These are phyloP conservation scores for Sugiyamaella lignohabitans DNA, from an alignment of 805 yeast species.

Conservation along the genomic window DNA sequence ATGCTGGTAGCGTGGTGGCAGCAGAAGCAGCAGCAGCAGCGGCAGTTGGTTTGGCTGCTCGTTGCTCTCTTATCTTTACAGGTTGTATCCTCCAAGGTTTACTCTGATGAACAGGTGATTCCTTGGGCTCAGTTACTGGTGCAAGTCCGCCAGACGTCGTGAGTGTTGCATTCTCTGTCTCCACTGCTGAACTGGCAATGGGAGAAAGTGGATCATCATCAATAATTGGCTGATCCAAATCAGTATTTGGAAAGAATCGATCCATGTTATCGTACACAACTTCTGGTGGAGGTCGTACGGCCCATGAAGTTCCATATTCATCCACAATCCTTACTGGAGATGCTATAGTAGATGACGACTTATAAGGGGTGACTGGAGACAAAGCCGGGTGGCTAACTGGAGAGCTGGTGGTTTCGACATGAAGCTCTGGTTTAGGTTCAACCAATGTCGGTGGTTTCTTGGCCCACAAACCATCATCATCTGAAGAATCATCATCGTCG, in stretches of 20 bases:
- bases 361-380: slow-evolving; percentile 13
- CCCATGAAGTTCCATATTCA: slow-evolving; percentile 39
- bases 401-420: slow-evolving; percentile 8
- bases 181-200: slow-evolving; percentile 2
- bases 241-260: slow-evolving; percentile 84
- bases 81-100: slow-evolving; percentile 7
- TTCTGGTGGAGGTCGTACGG: slow-evolving; percentile 91
- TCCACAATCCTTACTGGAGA: slow-evolving; percentile 14
- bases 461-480: slow-evolving; percentile 58
- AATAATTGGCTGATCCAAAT: slow-evolving; percentile 84
- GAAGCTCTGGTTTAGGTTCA: slow-evolving; percentile 8
- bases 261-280: slow-evolving; percentile 89
- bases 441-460: slow-evolving; percentile 32
- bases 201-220: slow-evolving; percentile 47
- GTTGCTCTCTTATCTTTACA: slow-evolving; percentile 9
- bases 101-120: slow-evolving; percentile 3
- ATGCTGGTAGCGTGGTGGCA: background rate
- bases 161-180: background rate
- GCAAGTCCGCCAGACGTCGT: slow-evolving; percentile 6
- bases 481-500: slow-evolving; percentile 35
- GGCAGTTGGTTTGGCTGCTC: slow-evolving; percentile 25
- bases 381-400: background rate
- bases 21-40: slow-evolving; percentile 18
- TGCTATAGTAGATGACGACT: slow-evolving; percentile 8
- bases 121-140: slow-evolving; percentile 20